Base-by-base conservation (phyloP, 1,284 basidiomycete species). In the Lignosus rhinocerotis region DNA sequence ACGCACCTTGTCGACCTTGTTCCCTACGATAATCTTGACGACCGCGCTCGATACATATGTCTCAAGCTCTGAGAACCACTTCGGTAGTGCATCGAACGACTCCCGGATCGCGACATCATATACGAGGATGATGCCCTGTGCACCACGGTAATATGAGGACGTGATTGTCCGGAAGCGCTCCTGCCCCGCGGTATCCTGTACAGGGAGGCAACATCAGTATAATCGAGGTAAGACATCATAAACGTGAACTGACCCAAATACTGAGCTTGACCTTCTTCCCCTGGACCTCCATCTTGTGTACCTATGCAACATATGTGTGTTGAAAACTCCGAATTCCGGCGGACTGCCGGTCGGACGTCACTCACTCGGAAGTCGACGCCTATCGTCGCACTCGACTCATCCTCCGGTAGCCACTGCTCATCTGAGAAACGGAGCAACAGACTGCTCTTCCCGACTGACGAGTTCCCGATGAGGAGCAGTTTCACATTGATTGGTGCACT, bases 301-400 rank as follows among this genome's bases (percentile, higher is more conserved):
- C 87, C 87, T 90, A 69, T 47, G 38, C n/a, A n/a, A 39, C n/a
- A 16, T 2, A 21, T 2, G n/a, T 14, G n/a, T 30, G 21, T 25
- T 61, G 17, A 61, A 52, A 1, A 50, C 25, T 41, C 47, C 50
- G n/a, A n/a, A n/a, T 14, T 33, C 10, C 34, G 21, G 39, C 12
- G 32, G 11, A n/a, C 16, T 16, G 21, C 16, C 39, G 19, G 42
- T 21, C 12, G 42, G 32, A 31, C 42, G 34, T 21, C 16, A 79
- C 87, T 71, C 73, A 88, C 89, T 62, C 89, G 78, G 73, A 90
- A 92, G 71, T 92, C 90, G 0, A 92, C 88, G 11, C 92, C 93
- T 68, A 98, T 98, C n/a, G 95, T 97, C 25, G 95, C 93, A 56
- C 88, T 91, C 44, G 91, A 88, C 76, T 98, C 96, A 70, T 98